phyloP scores from a whole-genome alignment of 352 stramenopile species.

The Elongisporangium undulatum region DNA sequence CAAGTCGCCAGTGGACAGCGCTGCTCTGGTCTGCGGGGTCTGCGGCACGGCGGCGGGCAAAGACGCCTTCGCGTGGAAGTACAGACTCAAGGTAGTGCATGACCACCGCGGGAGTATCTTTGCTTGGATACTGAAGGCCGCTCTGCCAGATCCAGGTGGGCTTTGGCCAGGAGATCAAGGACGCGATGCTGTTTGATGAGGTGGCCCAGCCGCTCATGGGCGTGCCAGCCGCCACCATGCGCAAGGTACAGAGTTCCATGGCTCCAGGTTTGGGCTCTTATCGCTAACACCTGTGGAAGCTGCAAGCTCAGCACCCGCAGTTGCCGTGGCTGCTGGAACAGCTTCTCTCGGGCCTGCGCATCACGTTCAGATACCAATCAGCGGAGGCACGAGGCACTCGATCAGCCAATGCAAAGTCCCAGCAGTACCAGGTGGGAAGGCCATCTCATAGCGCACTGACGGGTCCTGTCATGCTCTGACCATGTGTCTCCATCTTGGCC shows the following conservation, averaged over 20 bases:
- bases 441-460: slow-evolving; percentile 3
- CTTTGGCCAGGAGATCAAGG: slow-evolving; percentile 19
- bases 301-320: slow-evolving; percentile 28
- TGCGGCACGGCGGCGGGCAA: slow-evolving; percentile 15
- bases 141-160: slow-evolving; percentile 27
- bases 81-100: slow-evolving; percentile 34
- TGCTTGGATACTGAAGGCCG: background rate
- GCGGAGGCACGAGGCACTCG: background rate
- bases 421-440: slow-evolving; percentile 23
- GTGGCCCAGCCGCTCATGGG: slow-evolving; percentile 30
- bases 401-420: slow-evolving; percentile 8
- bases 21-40: slow-evolving; percentile 21
- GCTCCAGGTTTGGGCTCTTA: background rate
- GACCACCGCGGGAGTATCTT: background rate
- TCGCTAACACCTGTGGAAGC: slow-evolving; percentile 8
- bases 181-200: slow-evolving; percentile 58
- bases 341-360: slow-evolving; percentile 39
- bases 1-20: slow-evolving; percentile 16
- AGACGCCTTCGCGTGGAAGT: slow-evolving; percentile 38
- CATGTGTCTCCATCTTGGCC: background rate
- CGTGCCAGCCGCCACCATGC: slow-evolving; percentile 19
- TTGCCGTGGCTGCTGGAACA: slow-evolving; percentile 42
- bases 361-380: slow-evolving; percentile 32
- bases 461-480: background rate
- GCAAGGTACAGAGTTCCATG: slow-evolving; percentile 7